A percentile compares a stretch with the other conserved stretches of the same genome.
These are phyloP conservation scores for Begonia peltatifolia DNA, from an alignment of 306 rosid genomes.

Conservation along the genomic window DNA sequence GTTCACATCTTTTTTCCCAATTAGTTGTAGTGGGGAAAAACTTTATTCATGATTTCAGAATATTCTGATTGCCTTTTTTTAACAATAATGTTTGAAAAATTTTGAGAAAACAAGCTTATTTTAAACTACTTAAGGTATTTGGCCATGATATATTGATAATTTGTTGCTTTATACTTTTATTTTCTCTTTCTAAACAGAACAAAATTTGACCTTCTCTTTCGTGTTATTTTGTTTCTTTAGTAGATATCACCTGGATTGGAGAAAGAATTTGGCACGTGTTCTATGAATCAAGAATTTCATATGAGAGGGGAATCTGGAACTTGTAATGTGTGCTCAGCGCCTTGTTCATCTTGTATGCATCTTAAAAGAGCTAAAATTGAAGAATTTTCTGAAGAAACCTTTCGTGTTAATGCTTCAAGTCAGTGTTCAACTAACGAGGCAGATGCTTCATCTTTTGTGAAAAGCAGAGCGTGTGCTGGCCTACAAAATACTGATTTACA, in stretches of 20 bases:
- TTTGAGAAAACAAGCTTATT: too few species aligned
- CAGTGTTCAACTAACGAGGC: constrained; percentile 40
- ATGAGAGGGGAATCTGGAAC: constrained; percentile 60
- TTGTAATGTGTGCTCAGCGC: constrained; percentile 68
- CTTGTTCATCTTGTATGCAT: constrained; percentile 77
- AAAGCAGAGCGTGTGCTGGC: constrained; percentile 40
- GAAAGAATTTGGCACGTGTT: constrained; percentile 27
- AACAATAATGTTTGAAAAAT: too few species aligned
- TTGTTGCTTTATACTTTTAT: too few species aligned
- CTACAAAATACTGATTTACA: constrained; percentile 31
- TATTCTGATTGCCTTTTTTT: too few species aligned
- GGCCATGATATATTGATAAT: too few species aligned
- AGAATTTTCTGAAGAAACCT: constrained; percentile 56
- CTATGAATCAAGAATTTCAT: constrained; percentile 28
- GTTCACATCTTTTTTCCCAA: too few species aligned
- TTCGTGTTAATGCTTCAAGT: constrained; percentile 31
- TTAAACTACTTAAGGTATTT: too few species aligned
- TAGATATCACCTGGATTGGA: constrained; percentile 31
- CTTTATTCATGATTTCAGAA: too few species aligned
- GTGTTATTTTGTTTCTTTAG: constrained; percentile 13
- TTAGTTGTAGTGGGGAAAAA: too few species aligned
- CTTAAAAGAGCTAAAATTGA: constrained; percentile 35
- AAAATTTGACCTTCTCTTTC: not conserved
- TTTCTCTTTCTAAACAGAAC: too few species aligned
- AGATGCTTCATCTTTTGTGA: constrained; percentile 30